Evolutionary conservation across 352 stramenopile genomes (phyloP).

Genomic region (Phytophthora macrochlamydospora): DNA sequence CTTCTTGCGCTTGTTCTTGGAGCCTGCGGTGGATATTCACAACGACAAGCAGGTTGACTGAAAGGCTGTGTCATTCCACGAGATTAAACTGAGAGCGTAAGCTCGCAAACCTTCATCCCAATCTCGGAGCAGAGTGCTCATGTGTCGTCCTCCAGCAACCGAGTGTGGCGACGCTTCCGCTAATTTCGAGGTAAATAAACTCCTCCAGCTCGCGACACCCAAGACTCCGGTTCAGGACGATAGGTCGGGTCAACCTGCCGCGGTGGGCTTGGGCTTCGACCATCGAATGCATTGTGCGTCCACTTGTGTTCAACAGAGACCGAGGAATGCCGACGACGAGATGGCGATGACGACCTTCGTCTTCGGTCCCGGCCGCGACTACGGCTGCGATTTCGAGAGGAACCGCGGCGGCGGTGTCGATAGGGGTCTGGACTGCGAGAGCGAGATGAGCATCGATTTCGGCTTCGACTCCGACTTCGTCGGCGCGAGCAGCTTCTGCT

Average conservation of each 20-base stretch:
- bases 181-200: slow-evolving; percentile 76
- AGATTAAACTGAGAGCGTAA: slow-evolving; percentile 3
- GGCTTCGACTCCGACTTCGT: slow-evolving; percentile 14
- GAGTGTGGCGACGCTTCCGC: slow-evolving; percentile 16
- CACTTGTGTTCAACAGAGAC: slow-evolving; percentile 48
- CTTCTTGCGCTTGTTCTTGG: slow-evolving; percentile 53
- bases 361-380: slow-evolving; percentile 23
- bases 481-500: slow-evolving; percentile 18
- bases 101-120: slow-evolving; percentile 67
- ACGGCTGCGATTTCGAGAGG: slow-evolving; percentile 24
- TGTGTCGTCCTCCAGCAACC: slow-evolving; percentile 5
- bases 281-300: slow-evolving; percentile 77
- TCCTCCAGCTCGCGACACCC: slow-evolving; percentile 78
- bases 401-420: slow-evolving; percentile 13
- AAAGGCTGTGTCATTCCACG: slow-evolving; percentile 2
- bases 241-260: slow-evolving; percentile 69
- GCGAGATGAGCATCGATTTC: slow-evolving; percentile 13
- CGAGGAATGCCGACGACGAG: slow-evolving; percentile 26
- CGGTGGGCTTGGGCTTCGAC: slow-evolving; percentile 74
- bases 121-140: slow-evolving; percentile 56
- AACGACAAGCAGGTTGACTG: background rate
- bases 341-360: slow-evolving; percentile 23
- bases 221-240: slow-evolving; percentile 64
- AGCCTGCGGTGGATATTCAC: slow-evolving; percentile 29
- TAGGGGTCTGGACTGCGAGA: slow-evolving; percentile 1